A percentile compares a stretch with the other conserved stretches of the same genome.
Conservation (phyloP, 495 filamentous ascomycete species). For the Podospora anserina region DNA sequence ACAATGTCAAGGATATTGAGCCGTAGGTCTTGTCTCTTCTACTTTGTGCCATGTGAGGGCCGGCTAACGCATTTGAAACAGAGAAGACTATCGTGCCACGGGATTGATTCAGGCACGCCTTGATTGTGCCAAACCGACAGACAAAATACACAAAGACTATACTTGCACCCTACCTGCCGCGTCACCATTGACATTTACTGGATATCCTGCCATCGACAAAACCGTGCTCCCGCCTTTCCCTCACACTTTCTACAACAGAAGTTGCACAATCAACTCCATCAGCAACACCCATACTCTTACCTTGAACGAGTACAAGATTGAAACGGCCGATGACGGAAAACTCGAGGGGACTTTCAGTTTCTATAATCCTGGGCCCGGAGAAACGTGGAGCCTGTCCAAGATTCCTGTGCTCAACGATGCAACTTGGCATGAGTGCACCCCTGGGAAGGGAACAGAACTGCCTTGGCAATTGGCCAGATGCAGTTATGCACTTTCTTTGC, state of each 20-base stretch:
- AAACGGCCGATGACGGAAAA: slow-evolving; percentile 1
- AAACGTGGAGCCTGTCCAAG: slow-evolving; percentile 12
- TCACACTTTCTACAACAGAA: slow-evolving; percentile 53
- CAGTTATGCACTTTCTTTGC: slow-evolving; percentile 22
- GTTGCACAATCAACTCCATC: slow-evolving; percentile 41
- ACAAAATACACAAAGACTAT: neutral
- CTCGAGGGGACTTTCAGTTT: slow-evolving; percentile 17
- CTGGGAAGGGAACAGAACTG: slow-evolving; percentile 1
- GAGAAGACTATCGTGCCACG: neutral
- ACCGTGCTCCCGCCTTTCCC: slow-evolving; percentile 36
- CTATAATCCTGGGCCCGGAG: slow-evolving; percentile 23
- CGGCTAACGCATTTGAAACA: neutral
- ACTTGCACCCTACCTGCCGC: slow-evolving; percentile 18
- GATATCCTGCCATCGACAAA: slow-evolving; percentile 22
- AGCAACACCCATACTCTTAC: slow-evolving; percentile 22
- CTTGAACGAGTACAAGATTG: slow-evolving; percentile 23
- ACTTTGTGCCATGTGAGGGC: too few species aligned
- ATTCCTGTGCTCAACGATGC: slow-evolving; percentile 20
- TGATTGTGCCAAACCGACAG: neutral
- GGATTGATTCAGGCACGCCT: neutral
- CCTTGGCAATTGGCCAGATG: slow-evolving; percentile 25
- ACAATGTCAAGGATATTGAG: slow-evolving; percentile 19
- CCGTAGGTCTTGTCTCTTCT: slow-evolving; percentile 7
- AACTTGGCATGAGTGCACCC: slow-evolving; percentile 19
- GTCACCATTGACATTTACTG: slow-evolving; percentile 16